Base-by-base conservation (phyloP, 139 green algal genomes). In the Axilococcus clingmanii region DNA sequence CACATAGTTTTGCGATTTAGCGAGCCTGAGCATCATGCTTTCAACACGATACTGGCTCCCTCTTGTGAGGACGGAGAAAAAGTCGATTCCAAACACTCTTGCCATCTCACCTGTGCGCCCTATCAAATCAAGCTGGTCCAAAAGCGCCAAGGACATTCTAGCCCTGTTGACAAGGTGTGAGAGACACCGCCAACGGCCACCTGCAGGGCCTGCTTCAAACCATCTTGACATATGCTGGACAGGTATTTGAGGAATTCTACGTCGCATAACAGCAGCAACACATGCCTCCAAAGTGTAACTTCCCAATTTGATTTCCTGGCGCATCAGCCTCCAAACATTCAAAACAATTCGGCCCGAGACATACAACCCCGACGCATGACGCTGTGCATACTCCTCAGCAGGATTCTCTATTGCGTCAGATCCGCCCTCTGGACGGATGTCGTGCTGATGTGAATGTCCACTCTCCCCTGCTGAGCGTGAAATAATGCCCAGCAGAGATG, bases 21-120 rank as follows among this genome's bases (percentile, higher is more conserved):
- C 81, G 48, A 98, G 76, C 17, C 91, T 72, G 38, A 88, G 40
- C 69, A 96, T 66, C 77, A 98, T 84, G 48, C 58, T 80, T 73
- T 98, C 91, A 48, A 98, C 91, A 0, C 91, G 69, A 77, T 95
- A 97, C 76, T 98, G 91, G 49, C 61, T 82, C 34, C 87, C 86
- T 6, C 86, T 77, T 4, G 71, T 57, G 25, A 89, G 65, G 34
- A 85, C 77, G 3, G 57, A 66, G 61, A 85, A 90, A 65, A 98
- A 95, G 78, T 97, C 91, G 43, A 99, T 97, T 65, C 91, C 91
- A 56, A 94, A 97, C 11, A 87, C 77, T n/a, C 81, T 67, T 19
- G 84, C 88, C 52, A 94, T 59, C 76, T 96, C 88, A 7, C 71
- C 69, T 4, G 85, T 94, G 33, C 89, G 70, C 8, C 78, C 84